Evolutionary conservation across 2,329 filamentous ascomycete species (phyloP).

Genomic region (Xylariaceae sp.): DNA sequence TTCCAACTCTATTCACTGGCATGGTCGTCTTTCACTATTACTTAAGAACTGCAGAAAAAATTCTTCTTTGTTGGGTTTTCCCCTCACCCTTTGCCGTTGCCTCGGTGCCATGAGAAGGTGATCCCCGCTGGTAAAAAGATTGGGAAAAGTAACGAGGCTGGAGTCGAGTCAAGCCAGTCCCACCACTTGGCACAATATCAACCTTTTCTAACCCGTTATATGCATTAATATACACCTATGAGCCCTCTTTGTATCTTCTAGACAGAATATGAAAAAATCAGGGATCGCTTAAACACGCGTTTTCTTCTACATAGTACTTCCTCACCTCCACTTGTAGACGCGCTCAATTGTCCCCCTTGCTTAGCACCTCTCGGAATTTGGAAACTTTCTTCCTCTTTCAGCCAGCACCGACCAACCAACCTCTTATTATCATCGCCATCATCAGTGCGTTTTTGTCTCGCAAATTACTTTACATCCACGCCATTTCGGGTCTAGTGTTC

Average conservation of each 20-base stretch:
- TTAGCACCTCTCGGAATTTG: constrained; percentile 17
- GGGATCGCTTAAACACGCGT: constrained; percentile 3
- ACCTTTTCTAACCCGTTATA: neutral
- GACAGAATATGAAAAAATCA: neutral
- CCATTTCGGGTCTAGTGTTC: constrained; percentile 10
- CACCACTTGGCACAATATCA: neutral
- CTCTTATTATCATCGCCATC: constrained; percentile 15
- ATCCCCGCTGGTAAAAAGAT: neutral
- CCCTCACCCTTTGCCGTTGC: neutral
- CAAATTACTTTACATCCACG: constrained; percentile 1
- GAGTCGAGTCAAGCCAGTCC: neutral
- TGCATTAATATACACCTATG: neutral
- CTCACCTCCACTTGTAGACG: constrained; percentile 4
- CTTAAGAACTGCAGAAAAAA: constrained; percentile 13
- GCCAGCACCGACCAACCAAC: constrained; percentile 19
- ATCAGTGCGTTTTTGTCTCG: neutral
- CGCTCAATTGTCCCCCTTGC: neutral
- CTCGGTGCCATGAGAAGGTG: neutral
- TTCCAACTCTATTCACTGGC: neutral
- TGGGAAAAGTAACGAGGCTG: neutral
- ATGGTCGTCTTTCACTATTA: constrained; percentile 10
- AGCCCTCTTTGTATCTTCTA: too few species aligned
- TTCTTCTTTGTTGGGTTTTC: constrained; percentile 8
- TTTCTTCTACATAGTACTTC: neutral
- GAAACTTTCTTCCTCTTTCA: constrained; percentile 9